These are phyloP conservation scores for Calonectria honghensis DNA, from an alignment of 2,329 filamentous ascomycete genomes.

Conservation along the genomic window DNA sequence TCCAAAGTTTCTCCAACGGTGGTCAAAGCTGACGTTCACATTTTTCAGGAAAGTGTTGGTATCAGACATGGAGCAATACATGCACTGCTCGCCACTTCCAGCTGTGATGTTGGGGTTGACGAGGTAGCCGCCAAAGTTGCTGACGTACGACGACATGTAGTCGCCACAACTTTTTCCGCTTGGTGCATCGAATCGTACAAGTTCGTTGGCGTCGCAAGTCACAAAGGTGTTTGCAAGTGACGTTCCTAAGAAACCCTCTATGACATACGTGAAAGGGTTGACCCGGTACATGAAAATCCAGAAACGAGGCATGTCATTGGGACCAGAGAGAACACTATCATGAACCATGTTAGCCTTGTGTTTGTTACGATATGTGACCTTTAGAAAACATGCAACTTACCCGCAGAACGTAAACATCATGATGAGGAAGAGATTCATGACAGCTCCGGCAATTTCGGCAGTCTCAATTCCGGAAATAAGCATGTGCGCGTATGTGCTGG, in stretches of 20 bases:
- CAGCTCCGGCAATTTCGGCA: conserved; percentile 78
- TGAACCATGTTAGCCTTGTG: conserved; percentile 32
- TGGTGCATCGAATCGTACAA: conserved; percentile 76
- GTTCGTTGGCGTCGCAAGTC: conserved; percentile 78
- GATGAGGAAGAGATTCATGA: conserved; percentile 78
- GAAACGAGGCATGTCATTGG: conserved; percentile 78
- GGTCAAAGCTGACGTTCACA: conserved; percentile 66
- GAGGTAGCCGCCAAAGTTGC: conserved; percentile 66
- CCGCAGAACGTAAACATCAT: conserved; percentile 78
- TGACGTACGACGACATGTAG: conserved; percentile 71
- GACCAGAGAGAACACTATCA: conserved; percentile 75
- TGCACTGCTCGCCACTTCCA: conserved; percentile 17
- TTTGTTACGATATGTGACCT: neutral
- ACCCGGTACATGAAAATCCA: conserved; percentile 87
- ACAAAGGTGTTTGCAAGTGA: conserved; percentile 78
- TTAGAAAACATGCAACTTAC: conserved; percentile 66
- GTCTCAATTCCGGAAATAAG: conserved; percentile 77
- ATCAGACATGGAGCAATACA: conserved; percentile 64
- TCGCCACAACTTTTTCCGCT: conserved; percentile 69
- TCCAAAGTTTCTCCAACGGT: conserved; percentile 75
- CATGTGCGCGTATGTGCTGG: conserved; percentile 79
- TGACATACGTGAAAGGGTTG: conserved; percentile 84
- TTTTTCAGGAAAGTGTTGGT: conserved; percentile 63
- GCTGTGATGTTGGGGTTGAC: conserved; percentile 59
- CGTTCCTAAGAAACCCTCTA: conserved; percentile 78